Conservation (phyloP, 2,329 filamentous ascomycete genomes). For the Talaromyces sp. region DNA sequence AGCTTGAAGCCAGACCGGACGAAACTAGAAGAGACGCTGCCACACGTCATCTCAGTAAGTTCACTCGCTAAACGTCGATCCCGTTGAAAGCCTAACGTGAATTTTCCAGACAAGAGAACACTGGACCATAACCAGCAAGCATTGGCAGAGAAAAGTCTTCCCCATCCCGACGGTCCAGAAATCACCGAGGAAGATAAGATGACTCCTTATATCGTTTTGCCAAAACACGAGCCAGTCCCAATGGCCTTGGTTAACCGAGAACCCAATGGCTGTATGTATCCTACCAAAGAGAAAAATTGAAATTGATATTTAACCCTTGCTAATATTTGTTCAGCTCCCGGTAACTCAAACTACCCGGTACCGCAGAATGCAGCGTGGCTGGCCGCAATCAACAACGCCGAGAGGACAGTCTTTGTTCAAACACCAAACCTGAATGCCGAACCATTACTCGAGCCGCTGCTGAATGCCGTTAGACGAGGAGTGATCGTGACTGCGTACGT, state of each 20-base stretch:
- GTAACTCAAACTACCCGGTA: constrained; percentile 57
- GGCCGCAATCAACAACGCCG: constrained; percentile 64
- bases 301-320: neutral
- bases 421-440: constrained; percentile 73
- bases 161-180: constrained; percentile 54
- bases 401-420: constrained; percentile 68
- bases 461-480: constrained; percentile 63
- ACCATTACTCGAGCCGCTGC: constrained; percentile 61
- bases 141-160: constrained; percentile 49
- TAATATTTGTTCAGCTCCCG: constrained; percentile 42
- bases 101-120: constrained; percentile 11
- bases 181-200: constrained; percentile 54
- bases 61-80: neutral
- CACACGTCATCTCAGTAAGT: constrained; percentile 59
- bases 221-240: constrained; percentile 56
- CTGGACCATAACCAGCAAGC: neutral
- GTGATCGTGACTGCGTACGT: constrained; percentile 67
- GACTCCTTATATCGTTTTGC: constrained; percentile 62
- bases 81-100: neutral
- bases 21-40: constrained; percentile 59
- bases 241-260: constrained; percentile 69
- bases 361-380: constrained; percentile 76
- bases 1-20: constrained; percentile 48
- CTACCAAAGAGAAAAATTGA: no score
- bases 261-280: constrained; percentile 55